Evolutionary conservation across 179 eudicot species (phyloP).

Genomic region (Camellia oleifera): DNA sequence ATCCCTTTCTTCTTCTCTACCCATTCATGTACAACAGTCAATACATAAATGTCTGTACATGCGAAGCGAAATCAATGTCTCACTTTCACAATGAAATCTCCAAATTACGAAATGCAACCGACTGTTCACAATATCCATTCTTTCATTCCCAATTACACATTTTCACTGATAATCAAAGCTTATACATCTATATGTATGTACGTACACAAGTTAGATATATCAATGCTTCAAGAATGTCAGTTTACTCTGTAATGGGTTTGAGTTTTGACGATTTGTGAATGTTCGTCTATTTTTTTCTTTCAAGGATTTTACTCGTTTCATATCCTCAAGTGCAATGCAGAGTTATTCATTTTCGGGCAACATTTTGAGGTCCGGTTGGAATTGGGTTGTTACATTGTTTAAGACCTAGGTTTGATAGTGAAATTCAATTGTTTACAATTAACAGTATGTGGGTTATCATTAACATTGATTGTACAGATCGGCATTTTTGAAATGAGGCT

Average conservation of each 20-base stretch:
- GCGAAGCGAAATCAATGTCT: not conserved
- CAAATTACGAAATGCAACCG: not conserved
- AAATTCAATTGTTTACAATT: not conserved
- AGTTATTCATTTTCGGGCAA: not conserved
- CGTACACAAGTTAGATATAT: too few species aligned
- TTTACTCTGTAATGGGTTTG: not conserved
- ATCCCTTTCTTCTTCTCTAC: not conserved
- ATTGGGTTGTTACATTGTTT: conserved; percentile 4
- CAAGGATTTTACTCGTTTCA: not conserved
- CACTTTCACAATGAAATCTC: not conserved
- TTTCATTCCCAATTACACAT: not conserved
- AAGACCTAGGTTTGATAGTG: not conserved
- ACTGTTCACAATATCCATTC: not conserved
- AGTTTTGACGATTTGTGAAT: not conserved
- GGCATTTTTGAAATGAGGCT: not conserved
- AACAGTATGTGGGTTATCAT: not conserved
- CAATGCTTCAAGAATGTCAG: not conserved
- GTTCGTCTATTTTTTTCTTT: not conserved
- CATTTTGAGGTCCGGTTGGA: not conserved
- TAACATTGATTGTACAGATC: not conserved
- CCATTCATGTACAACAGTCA: not conserved
- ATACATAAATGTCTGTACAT: not conserved
- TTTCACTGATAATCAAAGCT: not conserved
- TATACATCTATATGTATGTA: not conserved
- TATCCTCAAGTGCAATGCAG: not conserved